Evolutionary conservation across 179 eudicot species (phyloP).

Genomic region (Beta corolliflora): DNA sequence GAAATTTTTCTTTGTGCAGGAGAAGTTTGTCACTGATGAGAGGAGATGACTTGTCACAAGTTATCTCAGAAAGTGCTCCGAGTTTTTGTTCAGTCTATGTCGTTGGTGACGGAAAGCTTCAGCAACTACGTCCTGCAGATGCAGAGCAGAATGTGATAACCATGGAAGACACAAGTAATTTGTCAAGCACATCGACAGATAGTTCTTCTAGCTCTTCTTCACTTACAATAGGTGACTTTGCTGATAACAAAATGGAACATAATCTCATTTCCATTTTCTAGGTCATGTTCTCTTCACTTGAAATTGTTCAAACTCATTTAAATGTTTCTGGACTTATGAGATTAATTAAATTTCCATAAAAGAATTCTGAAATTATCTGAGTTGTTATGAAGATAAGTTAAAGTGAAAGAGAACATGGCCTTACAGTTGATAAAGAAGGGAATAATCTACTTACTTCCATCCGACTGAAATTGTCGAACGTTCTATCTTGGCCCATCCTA

Average conservation of each 20-base stretch:
- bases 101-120: slow-evolving; percentile 65
- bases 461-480: not conserved
- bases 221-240: slow-evolving; percentile 40
- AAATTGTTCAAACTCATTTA: not conserved
- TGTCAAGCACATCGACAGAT: slow-evolving; percentile 41
- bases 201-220: slow-evolving; percentile 43
- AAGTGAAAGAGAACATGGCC: not conserved
- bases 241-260: not conserved
- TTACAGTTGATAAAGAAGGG: not conserved
- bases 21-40: slow-evolving; percentile 30
- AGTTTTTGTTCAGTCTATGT: slow-evolving; percentile 74
- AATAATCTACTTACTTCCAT: not conserved
- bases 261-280: not conserved
- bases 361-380: not conserved
- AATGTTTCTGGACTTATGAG: not conserved
- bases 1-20: slow-evolving; percentile 17
- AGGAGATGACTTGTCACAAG: slow-evolving; percentile 47
- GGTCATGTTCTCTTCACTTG: not conserved
- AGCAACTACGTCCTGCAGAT: slow-evolving; percentile 65
- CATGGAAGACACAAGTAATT: slow-evolving; percentile 41
- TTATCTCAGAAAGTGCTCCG: slow-evolving; percentile 56
- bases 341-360: not conserved
- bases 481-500: not conserved
- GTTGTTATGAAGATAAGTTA: not conserved
- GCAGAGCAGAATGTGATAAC: slow-evolving; percentile 45